These are phyloP conservation scores for Termitomyces sp. DNA, from an alignment of 768 basidiomycete species.

Conservation along the genomic window DNA sequence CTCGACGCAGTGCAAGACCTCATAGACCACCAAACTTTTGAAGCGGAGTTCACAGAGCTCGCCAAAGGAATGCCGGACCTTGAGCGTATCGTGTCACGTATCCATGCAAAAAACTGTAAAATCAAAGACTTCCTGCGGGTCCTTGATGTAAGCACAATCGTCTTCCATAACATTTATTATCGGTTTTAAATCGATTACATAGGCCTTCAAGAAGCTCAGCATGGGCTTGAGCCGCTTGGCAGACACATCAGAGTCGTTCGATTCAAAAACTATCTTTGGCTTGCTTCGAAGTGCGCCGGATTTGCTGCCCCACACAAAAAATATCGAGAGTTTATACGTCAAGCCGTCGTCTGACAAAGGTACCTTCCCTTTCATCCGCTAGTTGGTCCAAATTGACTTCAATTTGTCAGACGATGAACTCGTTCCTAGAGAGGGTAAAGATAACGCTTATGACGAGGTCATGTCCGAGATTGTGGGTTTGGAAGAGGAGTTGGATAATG, in stretches of 20 bases:
- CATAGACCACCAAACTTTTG: constrained; percentile 72
- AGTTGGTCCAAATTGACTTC: background rate
- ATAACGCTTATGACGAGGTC: constrained; percentile 78
- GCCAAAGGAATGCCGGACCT: constrained; percentile 86
- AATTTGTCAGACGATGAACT: constrained; percentile 57
- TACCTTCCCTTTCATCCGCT: constrained; percentile 18
- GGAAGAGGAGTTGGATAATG: constrained; percentile 66
- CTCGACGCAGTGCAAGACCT: constrained; percentile 94
- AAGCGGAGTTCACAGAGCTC: constrained; percentile 65
- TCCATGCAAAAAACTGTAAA: constrained; percentile 89
- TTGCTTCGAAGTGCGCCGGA: constrained; percentile 81
- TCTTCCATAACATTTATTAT: background rate
- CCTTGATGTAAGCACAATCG: constrained; percentile 44
- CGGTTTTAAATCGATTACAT: background rate
- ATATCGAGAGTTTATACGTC: constrained; percentile 68
- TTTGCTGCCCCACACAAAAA: constrained; percentile 61
- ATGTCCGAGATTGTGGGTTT: constrained; percentile 62
- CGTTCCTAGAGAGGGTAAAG: constrained; percentile 78
- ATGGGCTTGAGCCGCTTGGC: constrained; percentile 59
- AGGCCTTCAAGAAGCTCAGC: constrained; percentile 76
- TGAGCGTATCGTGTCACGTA: constrained; percentile 89
- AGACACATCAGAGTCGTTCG: constrained; percentile 65
- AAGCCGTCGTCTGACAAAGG: constrained; percentile 52
- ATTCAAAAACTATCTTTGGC: constrained; percentile 68
- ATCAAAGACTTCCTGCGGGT: constrained; percentile 86